Conservation (phyloP, 2,329 filamentous ascomycete genomes). For the Neophaeococcomyces mojaviensis region DNA sequence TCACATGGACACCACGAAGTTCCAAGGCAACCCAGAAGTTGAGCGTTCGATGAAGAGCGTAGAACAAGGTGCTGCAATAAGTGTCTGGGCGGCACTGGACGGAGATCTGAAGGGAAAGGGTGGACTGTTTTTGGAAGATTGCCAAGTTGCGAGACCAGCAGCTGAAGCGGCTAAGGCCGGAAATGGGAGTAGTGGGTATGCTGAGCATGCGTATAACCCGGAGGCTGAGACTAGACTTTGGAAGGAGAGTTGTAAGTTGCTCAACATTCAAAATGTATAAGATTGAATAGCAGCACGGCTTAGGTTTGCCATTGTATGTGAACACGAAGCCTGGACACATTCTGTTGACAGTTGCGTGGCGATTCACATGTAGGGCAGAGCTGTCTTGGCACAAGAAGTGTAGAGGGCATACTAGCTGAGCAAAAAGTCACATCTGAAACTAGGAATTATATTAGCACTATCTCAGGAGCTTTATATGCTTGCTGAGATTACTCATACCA, state of each 20-base stretch:
- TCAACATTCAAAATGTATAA: background rate
- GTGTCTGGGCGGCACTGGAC: slow-evolving; percentile 25
- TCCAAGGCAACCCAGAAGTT: slow-evolving; percentile 7
- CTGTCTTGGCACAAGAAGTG: no score
- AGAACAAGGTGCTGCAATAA: slow-evolving; percentile 32
- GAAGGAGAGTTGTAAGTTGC: slow-evolving; percentile 13
- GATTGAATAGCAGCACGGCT: no score
- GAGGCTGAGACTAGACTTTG: slow-evolving; percentile 17
- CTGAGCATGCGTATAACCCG: slow-evolving; percentile 14
- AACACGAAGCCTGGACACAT: no score
- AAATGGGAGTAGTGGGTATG: slow-evolving; percentile 13
- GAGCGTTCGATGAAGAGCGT: slow-evolving; percentile 25
- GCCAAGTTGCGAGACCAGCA: slow-evolving; percentile 12
- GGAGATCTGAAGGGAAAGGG: slow-evolving; percentile 24
- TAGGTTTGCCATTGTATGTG: no score
- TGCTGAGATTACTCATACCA: no score
- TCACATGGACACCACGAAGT: background rate
- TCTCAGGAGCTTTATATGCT: no score
- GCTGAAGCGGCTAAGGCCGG: background rate
- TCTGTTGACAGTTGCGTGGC: no score
- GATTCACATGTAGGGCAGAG: no score
- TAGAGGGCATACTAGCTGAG: no score
- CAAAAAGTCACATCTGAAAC: no score
- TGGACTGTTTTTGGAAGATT: slow-evolving; percentile 26
- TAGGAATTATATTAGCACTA: no score